Percentiles rank a stretch among this genome's conserved stretches.
These are phyloP conservation scores for Fusarium sambucinum DNA, from an alignment of 2,329 filamentous ascomycete genomes.

Conservation along the genomic window DNA sequence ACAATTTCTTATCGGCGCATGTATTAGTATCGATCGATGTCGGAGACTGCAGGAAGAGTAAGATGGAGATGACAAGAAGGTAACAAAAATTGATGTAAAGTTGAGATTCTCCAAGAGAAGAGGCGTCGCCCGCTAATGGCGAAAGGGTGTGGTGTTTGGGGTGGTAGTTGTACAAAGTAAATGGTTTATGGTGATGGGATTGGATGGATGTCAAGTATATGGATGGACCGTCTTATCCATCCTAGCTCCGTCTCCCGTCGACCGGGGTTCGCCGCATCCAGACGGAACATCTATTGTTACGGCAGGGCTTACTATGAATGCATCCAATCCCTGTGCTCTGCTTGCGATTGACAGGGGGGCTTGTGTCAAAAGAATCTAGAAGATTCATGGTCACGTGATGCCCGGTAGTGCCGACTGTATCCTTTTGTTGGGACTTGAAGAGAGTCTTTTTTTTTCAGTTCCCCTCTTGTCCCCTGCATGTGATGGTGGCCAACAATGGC, in stretches of 20 bases:
- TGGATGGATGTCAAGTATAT: conserved; percentile 30
- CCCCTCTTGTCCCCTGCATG: conserved; percentile 25
- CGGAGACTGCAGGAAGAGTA: conserved; percentile 15
- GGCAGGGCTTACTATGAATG: conserved; percentile 14
- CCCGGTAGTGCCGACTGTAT: conserved; percentile 34
- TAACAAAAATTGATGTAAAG: conserved; percentile 45
- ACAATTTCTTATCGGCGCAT: conserved; percentile 22
- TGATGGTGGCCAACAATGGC: conserved; percentile 31
- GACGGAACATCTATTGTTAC: conserved; percentile 12
- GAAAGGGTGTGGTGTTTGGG: conserved; percentile 36
- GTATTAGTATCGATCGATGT: conserved; percentile 12
- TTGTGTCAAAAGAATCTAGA: conserved; percentile 39
- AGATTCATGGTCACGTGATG: conserved; percentile 32
- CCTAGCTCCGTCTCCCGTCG: conserved; percentile 40
- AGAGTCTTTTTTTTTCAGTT: neutral
- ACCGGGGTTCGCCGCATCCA: conserved; percentile 38
- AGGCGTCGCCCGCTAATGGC: conserved; percentile 41
- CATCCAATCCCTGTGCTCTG: conserved; percentile 37
- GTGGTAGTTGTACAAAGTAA: conserved; percentile 9
- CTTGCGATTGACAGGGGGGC: conserved; percentile 21
- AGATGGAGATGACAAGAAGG: conserved; percentile 43
- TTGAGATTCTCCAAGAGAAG: conserved; percentile 40
- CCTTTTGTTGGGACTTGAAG: conserved; percentile 35
- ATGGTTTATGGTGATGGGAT: conserved; percentile 41
- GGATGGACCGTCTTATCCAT: conserved; percentile 13